Conservation (phyloP, 495 filamentous ascomycete species). For the Cercophora newfieldiana region DNA sequence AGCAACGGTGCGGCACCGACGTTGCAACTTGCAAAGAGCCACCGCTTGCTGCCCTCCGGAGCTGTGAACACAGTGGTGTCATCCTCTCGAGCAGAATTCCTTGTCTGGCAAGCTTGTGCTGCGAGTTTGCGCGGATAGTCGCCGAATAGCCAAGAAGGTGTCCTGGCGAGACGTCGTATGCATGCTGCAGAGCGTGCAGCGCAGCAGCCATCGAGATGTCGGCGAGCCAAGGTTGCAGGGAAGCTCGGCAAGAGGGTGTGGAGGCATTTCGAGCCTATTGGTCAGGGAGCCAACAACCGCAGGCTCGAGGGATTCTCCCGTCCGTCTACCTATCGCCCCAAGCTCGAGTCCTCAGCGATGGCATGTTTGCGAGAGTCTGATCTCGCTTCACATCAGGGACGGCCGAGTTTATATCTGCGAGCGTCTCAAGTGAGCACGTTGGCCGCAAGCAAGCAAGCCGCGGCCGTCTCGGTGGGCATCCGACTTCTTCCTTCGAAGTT, state of each 20-base stretch:
- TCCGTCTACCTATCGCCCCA: slow-evolving; percentile 1
- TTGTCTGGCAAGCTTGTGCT: slow-evolving; percentile 19
- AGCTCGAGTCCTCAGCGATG: not conserved
- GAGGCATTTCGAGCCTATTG: slow-evolving; percentile 25
- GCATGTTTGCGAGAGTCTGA: not conserved
- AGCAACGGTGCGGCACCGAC: not conserved
- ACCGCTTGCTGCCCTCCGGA: slow-evolving; percentile 16
- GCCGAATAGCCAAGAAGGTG: slow-evolving; percentile 10
- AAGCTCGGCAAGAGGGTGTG: slow-evolving; percentile 27
- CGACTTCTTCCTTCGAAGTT: not conserved
- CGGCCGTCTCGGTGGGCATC: slow-evolving; percentile 5
- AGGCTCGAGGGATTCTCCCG: slow-evolving; percentile 1
- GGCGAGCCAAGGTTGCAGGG: slow-evolving; percentile 24
- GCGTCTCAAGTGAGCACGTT: not conserved
- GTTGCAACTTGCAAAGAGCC: not conserved
- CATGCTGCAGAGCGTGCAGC: slow-evolving; percentile 20
- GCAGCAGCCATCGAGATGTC: slow-evolving; percentile 26
- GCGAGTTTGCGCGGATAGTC: slow-evolving; percentile 22
- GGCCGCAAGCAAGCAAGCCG: not conserved
- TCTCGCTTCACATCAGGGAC: slow-evolving; percentile 1
- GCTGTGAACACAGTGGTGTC: slow-evolving; percentile 11
- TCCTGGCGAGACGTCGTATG: slow-evolving; percentile 19
- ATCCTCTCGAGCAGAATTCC: slow-evolving; percentile 22
- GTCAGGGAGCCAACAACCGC: slow-evolving; percentile 15
- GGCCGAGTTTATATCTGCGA: not conserved